Conservation (phyloP, 2,329 filamentous ascomycete genomes). For the Emericellopsis atlantica region DNA sequence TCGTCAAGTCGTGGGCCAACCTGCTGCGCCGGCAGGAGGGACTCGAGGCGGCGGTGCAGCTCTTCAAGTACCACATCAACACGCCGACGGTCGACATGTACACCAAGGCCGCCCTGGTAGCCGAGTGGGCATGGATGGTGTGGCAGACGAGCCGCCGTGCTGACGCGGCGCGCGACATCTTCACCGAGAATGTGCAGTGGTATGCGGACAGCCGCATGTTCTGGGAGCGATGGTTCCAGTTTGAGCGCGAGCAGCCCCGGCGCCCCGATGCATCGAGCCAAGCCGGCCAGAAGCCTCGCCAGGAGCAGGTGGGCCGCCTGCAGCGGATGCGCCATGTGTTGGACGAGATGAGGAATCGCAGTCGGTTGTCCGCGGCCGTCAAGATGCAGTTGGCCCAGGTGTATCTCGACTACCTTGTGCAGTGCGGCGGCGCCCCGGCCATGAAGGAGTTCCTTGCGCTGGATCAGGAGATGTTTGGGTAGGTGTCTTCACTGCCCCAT, state of each 20-base stretch:
- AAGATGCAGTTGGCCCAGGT: slow-evolving; percentile 65
- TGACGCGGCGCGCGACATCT: slow-evolving; percentile 73
- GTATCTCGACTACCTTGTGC: slow-evolving; percentile 76
- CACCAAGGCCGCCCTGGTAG: slow-evolving; percentile 76
- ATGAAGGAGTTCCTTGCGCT: slow-evolving; percentile 78
- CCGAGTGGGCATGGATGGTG: slow-evolving; percentile 74
- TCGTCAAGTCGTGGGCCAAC: slow-evolving; percentile 79
- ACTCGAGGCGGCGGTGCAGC: slow-evolving; percentile 70
- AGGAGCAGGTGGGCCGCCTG: slow-evolving; percentile 59
- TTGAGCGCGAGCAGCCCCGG: slow-evolving; percentile 66
- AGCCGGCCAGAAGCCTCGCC: slow-evolving; percentile 30
- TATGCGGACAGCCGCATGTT: slow-evolving; percentile 79
- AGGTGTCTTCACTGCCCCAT: slow-evolving; percentile 16
- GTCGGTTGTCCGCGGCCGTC: slow-evolving; percentile 50
- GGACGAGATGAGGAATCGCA: slow-evolving; percentile 61
- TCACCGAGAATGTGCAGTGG: slow-evolving; percentile 68
- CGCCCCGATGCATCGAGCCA: too few relatives aligned
- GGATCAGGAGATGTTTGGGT: slow-evolving; percentile 82
- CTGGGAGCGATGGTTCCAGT: slow-evolving; percentile 80
- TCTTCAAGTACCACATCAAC: slow-evolving; percentile 74
- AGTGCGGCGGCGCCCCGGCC: slow-evolving; percentile 67
- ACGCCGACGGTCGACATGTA: slow-evolving; percentile 58
- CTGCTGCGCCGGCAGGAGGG: slow-evolving; percentile 73
- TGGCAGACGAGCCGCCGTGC: slow-evolving; percentile 79
- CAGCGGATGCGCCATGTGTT: slow-evolving; percentile 51